Conservation (phyloP, 2,329 filamentous ascomycete genomes). For the Teratosphaeria pseudoeucalypti region DNA sequence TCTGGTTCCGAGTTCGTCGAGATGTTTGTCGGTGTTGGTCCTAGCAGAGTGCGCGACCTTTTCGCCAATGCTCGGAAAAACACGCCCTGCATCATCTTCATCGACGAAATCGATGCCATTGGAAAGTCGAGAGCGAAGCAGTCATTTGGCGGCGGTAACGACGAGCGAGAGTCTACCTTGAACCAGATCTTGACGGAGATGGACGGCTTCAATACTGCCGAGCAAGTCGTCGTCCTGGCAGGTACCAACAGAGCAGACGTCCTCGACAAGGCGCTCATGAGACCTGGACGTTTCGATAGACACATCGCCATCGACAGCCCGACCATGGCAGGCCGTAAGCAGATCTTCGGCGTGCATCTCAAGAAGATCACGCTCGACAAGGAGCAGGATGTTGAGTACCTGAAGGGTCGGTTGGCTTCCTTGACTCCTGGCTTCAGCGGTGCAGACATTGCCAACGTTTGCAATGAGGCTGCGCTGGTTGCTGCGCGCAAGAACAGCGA, state of each 20-base stretch:
- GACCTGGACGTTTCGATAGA: slow-evolving; percentile 90
- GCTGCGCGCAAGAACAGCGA: slow-evolving; percentile 76
- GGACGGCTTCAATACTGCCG: slow-evolving; percentile 96
- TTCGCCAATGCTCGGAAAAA: slow-evolving; percentile 93
- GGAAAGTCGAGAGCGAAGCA: slow-evolving; percentile 79
- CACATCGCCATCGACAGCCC: slow-evolving; percentile 92
- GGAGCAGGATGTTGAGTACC: slow-evolving; percentile 74
- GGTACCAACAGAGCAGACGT: slow-evolving; percentile 95
- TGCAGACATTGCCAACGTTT: slow-evolving; percentile 96
- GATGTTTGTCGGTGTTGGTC: slow-evolving; percentile 98
- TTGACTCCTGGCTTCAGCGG: slow-evolving; percentile 94
- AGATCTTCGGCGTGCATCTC: slow-evolving; percentile 92
- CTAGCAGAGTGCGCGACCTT: slow-evolving; percentile 86
- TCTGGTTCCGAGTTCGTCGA: slow-evolving; percentile 98
- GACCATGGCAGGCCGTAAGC: slow-evolving; percentile 91
- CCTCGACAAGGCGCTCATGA: slow-evolving; percentile 89
- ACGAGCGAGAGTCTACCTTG: slow-evolving; percentile 90
- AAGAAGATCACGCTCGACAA: slow-evolving; percentile 73
- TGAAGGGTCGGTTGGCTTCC: slow-evolving; percentile 80
- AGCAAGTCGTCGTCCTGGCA: slow-evolving; percentile 92
- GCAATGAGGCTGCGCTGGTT: slow-evolving; percentile 93
- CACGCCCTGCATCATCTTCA: slow-evolving; percentile 97
- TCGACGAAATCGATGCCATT: slow-evolving; percentile 97
- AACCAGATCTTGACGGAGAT: slow-evolving; percentile 99
- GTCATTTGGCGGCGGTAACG: slow-evolving; percentile 80